phyloP scores from a whole-genome alignment of 305 asterid genomes.

The Rubia peregrina region DNA sequence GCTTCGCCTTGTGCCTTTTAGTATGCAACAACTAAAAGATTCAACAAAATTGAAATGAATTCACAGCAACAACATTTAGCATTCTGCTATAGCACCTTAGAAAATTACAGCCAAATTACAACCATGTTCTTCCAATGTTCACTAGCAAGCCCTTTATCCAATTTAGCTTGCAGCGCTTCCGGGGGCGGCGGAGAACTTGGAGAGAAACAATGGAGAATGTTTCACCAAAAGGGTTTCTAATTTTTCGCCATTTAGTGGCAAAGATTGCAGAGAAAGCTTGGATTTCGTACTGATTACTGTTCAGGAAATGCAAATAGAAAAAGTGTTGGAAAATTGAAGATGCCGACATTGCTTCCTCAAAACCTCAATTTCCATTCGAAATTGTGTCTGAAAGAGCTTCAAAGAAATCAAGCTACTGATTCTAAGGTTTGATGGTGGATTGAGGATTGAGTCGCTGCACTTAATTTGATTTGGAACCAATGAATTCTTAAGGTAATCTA shows the following conservation, averaged over 20 bases:
- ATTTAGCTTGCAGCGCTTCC: conserved; percentile 46
- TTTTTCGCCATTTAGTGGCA: conserved; percentile 35
- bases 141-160: not conserved
- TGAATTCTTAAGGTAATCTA: no score
- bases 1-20: no score
- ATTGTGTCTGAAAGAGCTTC: not conserved
- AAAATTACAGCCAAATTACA: no score
- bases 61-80: no score
- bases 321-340: conserved; percentile 39
- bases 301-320: conserved; percentile 48
- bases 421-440: conserved; percentile 10
- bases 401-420: not conserved
- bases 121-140: no score
- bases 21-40: no score
- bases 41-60: no score
- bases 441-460: no score
- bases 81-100: no score
- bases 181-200: conserved; percentile 53
- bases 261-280: conserved; percentile 29
- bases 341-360: conserved; percentile 36
- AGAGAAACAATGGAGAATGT: conserved; percentile 36
- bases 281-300: conserved; percentile 34
- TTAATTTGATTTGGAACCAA: no score
- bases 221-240: conserved; percentile 26
- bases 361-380: not conserved